Evolutionary conservation across 2,329 filamentous ascomycete genomes (phyloP).

Genomic region (Dendryphion nanum): DNA sequence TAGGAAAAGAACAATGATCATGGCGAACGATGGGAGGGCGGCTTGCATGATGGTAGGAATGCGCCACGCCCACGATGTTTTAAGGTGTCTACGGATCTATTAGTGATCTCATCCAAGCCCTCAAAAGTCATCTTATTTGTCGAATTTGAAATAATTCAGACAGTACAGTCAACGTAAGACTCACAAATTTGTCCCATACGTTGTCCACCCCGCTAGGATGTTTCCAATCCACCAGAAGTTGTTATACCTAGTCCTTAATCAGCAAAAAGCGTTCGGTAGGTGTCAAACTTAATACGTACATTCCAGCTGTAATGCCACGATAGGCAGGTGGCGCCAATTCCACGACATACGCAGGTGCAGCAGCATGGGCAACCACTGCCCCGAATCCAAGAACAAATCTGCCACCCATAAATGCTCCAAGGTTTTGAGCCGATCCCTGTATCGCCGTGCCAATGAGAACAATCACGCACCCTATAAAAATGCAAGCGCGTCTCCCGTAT

Average conservation of each 20-base stretch:
- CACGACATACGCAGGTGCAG: slow-evolving; percentile 3
- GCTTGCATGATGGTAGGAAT: slow-evolving; percentile 9
- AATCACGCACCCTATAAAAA: slow-evolving; percentile 2
- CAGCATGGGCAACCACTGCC: slow-evolving; percentile 56
- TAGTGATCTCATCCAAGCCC: no score
- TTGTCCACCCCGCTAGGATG: slow-evolving; percentile 4
- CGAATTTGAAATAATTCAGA: no score
- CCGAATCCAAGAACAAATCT: slow-evolving; percentile 65
- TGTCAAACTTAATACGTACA: slow-evolving; percentile 5
- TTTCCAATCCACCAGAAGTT: slow-evolving; percentile 6
- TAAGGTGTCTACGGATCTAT: slow-evolving; percentile 36
- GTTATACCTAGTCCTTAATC: background rate
- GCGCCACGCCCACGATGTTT: slow-evolving; percentile 36
- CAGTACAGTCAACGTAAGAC: background rate
- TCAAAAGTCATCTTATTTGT: no score
- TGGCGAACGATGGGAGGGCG: slow-evolving; percentile 40
- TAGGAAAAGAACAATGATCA: slow-evolving; percentile 51
- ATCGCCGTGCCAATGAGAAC: slow-evolving; percentile 4
- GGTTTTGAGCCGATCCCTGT: slow-evolving; percentile 28
- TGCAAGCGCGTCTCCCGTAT: slow-evolving; percentile 1
- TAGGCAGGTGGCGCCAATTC: slow-evolving; percentile 4
- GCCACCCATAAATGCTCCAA: slow-evolving; percentile 65
- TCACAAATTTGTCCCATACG: slow-evolving; percentile 4
- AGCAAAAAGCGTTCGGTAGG: no score
- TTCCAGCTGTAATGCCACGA: slow-evolving; percentile 3